These are phyloP conservation scores for Zymoseptoria crescenta DNA, from an alignment of 2,329 filamentous ascomycete genomes.

Conservation along the genomic window DNA sequence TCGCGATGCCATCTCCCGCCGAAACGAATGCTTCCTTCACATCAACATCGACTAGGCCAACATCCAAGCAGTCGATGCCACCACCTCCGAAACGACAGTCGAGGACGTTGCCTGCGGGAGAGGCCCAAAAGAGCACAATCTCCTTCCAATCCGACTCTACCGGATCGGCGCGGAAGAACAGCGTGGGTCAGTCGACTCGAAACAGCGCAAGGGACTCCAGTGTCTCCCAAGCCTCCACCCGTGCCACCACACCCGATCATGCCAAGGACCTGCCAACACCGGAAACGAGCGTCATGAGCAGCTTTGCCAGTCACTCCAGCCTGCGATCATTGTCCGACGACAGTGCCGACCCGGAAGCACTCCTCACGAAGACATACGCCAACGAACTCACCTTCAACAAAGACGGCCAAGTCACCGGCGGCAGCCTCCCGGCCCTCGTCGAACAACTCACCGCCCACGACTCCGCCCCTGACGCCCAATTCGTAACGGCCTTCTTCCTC, in stretches of 20 bases:
- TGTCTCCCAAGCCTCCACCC: constrained; percentile 73
- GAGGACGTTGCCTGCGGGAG: constrained; percentile 1
- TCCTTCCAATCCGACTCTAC: constrained; percentile 9
- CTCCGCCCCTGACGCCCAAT: constrained; percentile 81
- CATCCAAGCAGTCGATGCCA: constrained; percentile 10
- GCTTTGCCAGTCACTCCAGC: constrained; percentile 56
- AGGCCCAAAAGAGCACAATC: constrained; percentile 10
- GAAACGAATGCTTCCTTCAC: not conserved
- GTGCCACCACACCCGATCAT: constrained; percentile 78
- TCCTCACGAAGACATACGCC: constrained; percentile 87
- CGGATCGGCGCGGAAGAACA: constrained; percentile 48
- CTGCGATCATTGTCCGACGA: constrained; percentile 61
- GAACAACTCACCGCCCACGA: constrained; percentile 90
- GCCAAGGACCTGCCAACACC: constrained; percentile 35
- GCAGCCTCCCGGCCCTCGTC: constrained; percentile 82
- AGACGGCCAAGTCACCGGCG: constrained; percentile 88
- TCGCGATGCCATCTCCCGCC: not conserved
- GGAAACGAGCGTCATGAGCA: constrained; percentile 52
- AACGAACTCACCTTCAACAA: constrained; percentile 91
- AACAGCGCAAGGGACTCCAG: constrained; percentile 70
- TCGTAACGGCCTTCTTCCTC: constrained; percentile 90
- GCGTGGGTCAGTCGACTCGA: constrained; percentile 67
- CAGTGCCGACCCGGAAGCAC: constrained; percentile 66
- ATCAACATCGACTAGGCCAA: not conserved
- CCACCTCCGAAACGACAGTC: not conserved